Evolutionary conservation across 2,329 filamentous ascomycete species (phyloP).

Genomic region (Sarocladiaceae sp.): DNA sequence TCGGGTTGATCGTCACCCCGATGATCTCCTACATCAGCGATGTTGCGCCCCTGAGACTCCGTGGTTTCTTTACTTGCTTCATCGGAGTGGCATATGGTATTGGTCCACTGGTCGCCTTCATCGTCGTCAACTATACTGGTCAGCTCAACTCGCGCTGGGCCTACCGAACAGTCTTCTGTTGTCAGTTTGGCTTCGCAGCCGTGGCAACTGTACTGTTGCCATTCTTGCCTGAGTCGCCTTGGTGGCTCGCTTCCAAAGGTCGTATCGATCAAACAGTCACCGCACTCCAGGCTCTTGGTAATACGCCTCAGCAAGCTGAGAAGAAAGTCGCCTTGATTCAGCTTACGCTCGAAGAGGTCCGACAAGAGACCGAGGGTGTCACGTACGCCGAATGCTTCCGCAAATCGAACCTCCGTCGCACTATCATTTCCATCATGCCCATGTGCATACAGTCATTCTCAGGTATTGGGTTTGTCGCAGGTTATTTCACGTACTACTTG

Average conservation of each 20-base stretch:
- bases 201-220: constrained; percentile 24
- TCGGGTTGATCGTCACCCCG: constrained; percentile 21
- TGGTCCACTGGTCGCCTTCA: constrained; percentile 24
- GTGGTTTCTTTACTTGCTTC: constrained; percentile 24
- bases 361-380: constrained; percentile 29
- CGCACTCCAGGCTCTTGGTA: constrained; percentile 27
- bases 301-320: constrained; percentile 20
- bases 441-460: constrained; percentile 29
- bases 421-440: constrained; percentile 32
- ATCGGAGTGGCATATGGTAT: constrained; percentile 25
- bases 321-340: constrained; percentile 23
- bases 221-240: constrained; percentile 38
- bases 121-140: constrained; percentile 27
- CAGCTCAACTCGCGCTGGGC: constrained; percentile 25
- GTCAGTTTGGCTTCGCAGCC: constrained; percentile 27
- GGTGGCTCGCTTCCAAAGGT: constrained; percentile 32
- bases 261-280: constrained; percentile 28
- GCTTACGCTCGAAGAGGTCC: constrained; percentile 27
- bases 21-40: constrained; percentile 27
- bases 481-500: constrained; percentile 38
- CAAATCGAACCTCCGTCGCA: constrained; percentile 31
- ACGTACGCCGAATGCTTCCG: constrained; percentile 37
- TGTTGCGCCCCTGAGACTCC: constrained; percentile 23
- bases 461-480: constrained; percentile 29
- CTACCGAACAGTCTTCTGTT: constrained; percentile 27